Percentiles rank a stretch among this genome's conserved stretches.
Evolutionary conservation across 1,284 basidiomycete genomes (phyloP).

Genomic region (Ceratobasidium sp.): DNA sequence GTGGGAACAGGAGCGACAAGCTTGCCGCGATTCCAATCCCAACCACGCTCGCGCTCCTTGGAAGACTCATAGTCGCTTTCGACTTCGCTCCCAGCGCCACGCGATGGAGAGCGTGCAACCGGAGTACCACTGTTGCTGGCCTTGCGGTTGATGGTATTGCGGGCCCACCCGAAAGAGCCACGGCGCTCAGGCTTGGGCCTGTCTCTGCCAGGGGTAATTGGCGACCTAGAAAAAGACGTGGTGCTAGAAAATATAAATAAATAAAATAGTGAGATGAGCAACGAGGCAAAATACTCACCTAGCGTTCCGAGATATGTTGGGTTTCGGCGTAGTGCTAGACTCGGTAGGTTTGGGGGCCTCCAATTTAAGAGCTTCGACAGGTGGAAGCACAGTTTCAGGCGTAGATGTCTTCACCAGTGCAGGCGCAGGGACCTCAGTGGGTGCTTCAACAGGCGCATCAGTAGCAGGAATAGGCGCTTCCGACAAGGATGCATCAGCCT

Average conservation of each 20-base stretch:
- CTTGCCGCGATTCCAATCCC: conserved; percentile 29
- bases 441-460: conserved; percentile 8
- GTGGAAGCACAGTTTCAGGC: not conserved
- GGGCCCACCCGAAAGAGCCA: conserved; percentile 32
- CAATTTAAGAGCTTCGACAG: not conserved
- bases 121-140: not conserved
- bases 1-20: conserved; percentile 16
- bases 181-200: conserved; percentile 33
- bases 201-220: conserved; percentile 16
- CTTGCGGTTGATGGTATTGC: conserved; percentile 25
- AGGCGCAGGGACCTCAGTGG: not conserved
- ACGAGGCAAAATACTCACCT: conserved; percentile 40
- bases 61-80: conserved; percentile 23
- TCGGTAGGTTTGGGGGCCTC: conserved; percentile 17
- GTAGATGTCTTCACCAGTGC: not conserved
- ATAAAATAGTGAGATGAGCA: conserved; percentile 22
- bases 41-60: conserved; percentile 41
- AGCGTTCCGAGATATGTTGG: conserved; percentile 24
- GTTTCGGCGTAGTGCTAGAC: conserved; percentile 26
- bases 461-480: not conserved
- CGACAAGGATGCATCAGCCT: no score
- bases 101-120: conserved; percentile 16
- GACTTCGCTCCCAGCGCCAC: conserved; percentile 15
- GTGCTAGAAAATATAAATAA: conserved; percentile 24
- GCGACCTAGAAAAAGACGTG: conserved; percentile 25